Conservation (phyloP, 2,329 filamentous ascomycete species). For the Triangularia verruculosa region DNA sequence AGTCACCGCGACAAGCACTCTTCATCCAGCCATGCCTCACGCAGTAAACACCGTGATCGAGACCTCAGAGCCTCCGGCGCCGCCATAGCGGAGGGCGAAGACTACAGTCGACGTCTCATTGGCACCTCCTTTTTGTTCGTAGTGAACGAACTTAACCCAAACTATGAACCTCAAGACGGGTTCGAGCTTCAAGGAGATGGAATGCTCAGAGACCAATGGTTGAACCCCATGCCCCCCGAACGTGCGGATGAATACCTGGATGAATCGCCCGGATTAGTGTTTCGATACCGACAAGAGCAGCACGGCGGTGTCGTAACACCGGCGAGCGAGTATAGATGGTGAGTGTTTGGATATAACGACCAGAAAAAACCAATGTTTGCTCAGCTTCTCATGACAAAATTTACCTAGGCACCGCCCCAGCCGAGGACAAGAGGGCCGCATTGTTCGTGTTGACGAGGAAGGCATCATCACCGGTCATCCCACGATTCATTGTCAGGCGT, state of each 20-base stretch:
- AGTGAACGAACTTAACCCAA: constrained; percentile 36
- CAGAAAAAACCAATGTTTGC: background rate
- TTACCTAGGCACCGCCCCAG: constrained; percentile 6
- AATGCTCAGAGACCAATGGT: constrained; percentile 23
- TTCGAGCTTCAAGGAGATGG: background rate
- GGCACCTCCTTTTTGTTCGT: constrained; percentile 37
- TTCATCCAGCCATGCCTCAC: background rate
- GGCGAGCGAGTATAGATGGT: constrained; percentile 28
- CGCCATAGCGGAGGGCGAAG: background rate
- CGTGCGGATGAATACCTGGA: constrained; percentile 24
- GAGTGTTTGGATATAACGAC: background rate
- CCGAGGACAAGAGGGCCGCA: constrained; percentile 6
- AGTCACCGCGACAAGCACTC: background rate
- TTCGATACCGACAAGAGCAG: constrained; percentile 33
- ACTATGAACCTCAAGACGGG: background rate
- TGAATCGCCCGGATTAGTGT: constrained; percentile 35
- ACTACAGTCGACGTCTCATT: background rate
- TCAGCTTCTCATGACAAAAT: background rate
- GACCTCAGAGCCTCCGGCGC: background rate
- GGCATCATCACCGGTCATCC: background rate
- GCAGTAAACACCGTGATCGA: background rate
- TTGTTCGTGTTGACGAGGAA: constrained; percentile 12
- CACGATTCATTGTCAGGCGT: constrained; percentile 27
- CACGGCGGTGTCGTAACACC: constrained; percentile 31
- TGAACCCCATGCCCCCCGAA: constrained; percentile 35